Evolutionary conservation across 495 filamentous ascomycete genomes (phyloP), one percentile per base, ranked within the genome.

Genomic region (Oidiodendron maius): DNA sequence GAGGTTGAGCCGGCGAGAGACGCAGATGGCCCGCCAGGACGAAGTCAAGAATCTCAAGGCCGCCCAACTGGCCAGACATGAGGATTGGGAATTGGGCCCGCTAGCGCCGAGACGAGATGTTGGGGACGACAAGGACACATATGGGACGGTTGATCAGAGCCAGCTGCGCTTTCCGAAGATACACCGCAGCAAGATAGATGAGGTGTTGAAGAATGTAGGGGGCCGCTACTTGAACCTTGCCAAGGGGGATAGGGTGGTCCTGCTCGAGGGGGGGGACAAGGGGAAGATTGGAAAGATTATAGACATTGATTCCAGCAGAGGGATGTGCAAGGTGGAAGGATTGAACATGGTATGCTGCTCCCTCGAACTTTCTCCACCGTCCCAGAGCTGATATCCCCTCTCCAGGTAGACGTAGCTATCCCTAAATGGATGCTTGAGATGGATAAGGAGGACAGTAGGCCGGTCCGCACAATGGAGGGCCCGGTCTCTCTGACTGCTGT

Each of bases 71-170:
- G 56, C 60, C 18, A 48, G 62, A 20, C 72, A 71, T 48, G 84
- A 93, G 60, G 87, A 95, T 61, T 91, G 82, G 74, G 63, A 83
- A 46, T 63, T 89, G 48, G 89, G 90, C 2, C 75, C 82, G 2
- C 59, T 96, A 37, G 85, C 87, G 1, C 89, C 89, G 0, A 76
- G 78, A 52, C 74, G 81, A 47, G 82, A 93, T 67, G 65, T 77
- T 26, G 77, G 81, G 44, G 56, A 52, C n/a, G 46, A 25, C 22
- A 50, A 48, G 44, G 47, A 57, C 12, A 57, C 40, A 18, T 59
- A 55, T 44, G 59, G 53, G 2, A 57, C 59, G 4, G 25, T 62
- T 12, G 32, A 25, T 32, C 13, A 36, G 22, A 16, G 46, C 10
- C 34, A 30, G 24, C 21, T 46, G n/a, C 24, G 32, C 21, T 47